A percentile compares a stretch with the other conserved stretches of the same genome.
These are phyloP conservation scores for Penicillium sp. DNA, from an alignment of 2,329 filamentous ascomycete species.

Conservation along the genomic window DNA sequence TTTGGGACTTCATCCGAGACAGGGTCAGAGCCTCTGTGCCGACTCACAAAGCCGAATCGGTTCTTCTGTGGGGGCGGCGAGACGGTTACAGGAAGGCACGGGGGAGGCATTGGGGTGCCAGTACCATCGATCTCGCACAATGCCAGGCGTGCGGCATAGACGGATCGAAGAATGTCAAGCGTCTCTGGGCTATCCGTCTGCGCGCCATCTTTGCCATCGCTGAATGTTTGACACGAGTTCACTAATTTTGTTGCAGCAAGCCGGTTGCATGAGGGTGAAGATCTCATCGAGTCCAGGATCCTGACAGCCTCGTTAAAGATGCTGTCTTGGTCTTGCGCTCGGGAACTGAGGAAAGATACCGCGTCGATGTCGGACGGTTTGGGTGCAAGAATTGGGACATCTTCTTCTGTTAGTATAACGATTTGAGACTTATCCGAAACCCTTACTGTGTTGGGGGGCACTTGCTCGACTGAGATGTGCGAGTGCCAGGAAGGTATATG, in stretches of 20 bases:
- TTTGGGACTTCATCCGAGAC: slow-evolving; percentile 13
- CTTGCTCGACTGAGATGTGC: neutral
- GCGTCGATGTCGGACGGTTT: slow-evolving; percentile 18
- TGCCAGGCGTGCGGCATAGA: slow-evolving; percentile 55
- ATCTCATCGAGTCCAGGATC: slow-evolving; percentile 39
- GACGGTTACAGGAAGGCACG: slow-evolving; percentile 45
- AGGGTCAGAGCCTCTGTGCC: slow-evolving; percentile 16
- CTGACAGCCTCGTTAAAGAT: slow-evolving; percentile 38
- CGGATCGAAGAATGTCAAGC: slow-evolving; percentile 44
- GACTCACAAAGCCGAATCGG: slow-evolving; percentile 17
- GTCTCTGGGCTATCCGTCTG: slow-evolving; percentile 22
- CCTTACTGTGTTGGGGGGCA: neutral
- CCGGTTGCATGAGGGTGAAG: slow-evolving; percentile 45
- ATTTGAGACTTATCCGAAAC: too few species aligned
- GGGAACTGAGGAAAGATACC: slow-evolving; percentile 22
- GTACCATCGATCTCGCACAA: slow-evolving; percentile 54
- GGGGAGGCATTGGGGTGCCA: slow-evolving; percentile 41
- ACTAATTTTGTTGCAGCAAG: slow-evolving; percentile 46
- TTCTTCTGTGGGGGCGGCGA: slow-evolving; percentile 28
- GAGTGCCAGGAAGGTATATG: neutral
- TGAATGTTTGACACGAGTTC: slow-evolving; percentile 46
- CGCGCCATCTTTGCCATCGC: slow-evolving; percentile 23
- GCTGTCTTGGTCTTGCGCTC: slow-evolving; percentile 21
- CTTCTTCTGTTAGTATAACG: neutral
- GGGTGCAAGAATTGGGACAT: slow-evolving; percentile 1